These are phyloP conservation scores for Nigrospora oryzae DNA, from an alignment of 2,329 filamentous ascomycete genomes.

Conservation along the genomic window DNA sequence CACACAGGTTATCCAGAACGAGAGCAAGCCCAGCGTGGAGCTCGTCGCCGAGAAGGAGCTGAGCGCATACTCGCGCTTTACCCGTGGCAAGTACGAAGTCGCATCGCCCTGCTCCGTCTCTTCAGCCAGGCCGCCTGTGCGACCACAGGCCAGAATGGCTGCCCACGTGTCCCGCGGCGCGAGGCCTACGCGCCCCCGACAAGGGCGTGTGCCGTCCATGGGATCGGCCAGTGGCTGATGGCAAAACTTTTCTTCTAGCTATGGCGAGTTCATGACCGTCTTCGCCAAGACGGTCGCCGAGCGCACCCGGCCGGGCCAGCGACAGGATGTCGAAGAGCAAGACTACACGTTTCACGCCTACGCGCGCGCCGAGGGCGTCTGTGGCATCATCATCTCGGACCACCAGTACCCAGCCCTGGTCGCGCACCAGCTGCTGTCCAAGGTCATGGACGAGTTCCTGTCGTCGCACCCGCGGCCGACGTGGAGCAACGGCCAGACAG, in stretches of 20 bases:
- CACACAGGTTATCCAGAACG: slow-evolving; percentile 70
- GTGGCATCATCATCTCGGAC: slow-evolving; percentile 70
- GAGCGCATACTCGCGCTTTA: slow-evolving; percentile 73
- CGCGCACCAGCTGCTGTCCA: slow-evolving; percentile 79
- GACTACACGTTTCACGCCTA: slow-evolving; percentile 74
- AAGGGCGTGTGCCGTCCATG: no score
- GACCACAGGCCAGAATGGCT: neutral
- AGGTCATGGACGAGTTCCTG: slow-evolving; percentile 82
- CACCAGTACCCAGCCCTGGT: slow-evolving; percentile 69
- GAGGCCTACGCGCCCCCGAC: neutral
- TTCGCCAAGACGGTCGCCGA: slow-evolving; percentile 85
- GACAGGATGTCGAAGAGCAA: slow-evolving; percentile 80
- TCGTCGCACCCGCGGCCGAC: slow-evolving; percentile 62
- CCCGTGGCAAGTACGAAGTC: slow-evolving; percentile 51
- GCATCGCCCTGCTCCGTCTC: neutral
- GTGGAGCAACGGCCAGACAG: slow-evolving; percentile 49
- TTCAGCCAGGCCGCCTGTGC: neutral
- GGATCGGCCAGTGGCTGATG: neutral
- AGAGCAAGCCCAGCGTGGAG: slow-evolving; percentile 66
- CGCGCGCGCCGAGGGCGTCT: slow-evolving; percentile 64
- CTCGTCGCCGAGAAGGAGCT: slow-evolving; percentile 71
- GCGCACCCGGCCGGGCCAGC: slow-evolving; percentile 69
- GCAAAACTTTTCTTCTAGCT: slow-evolving; percentile 17
- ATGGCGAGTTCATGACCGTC: slow-evolving; percentile 67
- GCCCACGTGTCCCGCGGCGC: neutral